Evolutionary conservation across 768 basidiomycete species (phyloP).

Genomic region (Boletus rubropictus): DNA sequence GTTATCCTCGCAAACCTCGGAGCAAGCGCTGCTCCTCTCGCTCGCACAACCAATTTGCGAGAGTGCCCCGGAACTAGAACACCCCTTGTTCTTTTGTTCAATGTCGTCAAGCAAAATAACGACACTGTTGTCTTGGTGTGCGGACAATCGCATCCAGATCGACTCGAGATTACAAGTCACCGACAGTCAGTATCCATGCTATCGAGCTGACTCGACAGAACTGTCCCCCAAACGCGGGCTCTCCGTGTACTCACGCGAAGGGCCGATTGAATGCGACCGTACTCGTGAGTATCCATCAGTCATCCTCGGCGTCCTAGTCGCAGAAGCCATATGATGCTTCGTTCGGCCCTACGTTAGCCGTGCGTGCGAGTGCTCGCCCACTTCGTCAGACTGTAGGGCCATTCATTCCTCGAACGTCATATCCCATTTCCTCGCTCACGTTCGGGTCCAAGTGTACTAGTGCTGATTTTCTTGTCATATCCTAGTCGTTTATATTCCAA

Average conservation of each 20-base stretch:
- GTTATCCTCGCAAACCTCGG: slow-evolving; percentile 21
- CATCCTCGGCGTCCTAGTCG: slow-evolving; percentile 7
- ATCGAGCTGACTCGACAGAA: slow-evolving; percentile 1
- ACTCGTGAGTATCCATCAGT: slow-evolving; percentile 26
- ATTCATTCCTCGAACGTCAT: background rate
- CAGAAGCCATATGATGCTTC: slow-evolving; percentile 1
- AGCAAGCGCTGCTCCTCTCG: slow-evolving; percentile 2
- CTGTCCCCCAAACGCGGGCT: slow-evolving; percentile 15
- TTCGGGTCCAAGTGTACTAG: background rate
- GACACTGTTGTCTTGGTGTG: slow-evolving; percentile 45
- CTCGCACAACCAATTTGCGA: background rate
- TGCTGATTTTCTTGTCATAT: slow-evolving; percentile 7
- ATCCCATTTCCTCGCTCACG: background rate
- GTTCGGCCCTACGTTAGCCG: background rate
- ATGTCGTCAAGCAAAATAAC: slow-evolving; percentile 19
- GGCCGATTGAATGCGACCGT: slow-evolving; percentile 17
- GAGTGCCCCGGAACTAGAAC: slow-evolving; percentile 1
- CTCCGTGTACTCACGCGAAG: slow-evolving; percentile 22
- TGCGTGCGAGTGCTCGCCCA: background rate
- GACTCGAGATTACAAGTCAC: slow-evolving; percentile 40
- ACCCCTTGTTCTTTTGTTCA: background rate
- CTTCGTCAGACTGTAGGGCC: slow-evolving; percentile 2
- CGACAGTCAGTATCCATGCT: slow-evolving; percentile 1
- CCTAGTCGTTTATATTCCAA: slow-evolving; percentile 63
- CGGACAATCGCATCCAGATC: slow-evolving; percentile 39